Base-by-base conservation (phyloP, 2,329 filamentous ascomycete species). In the Colletotrichum plurivorum region DNA sequence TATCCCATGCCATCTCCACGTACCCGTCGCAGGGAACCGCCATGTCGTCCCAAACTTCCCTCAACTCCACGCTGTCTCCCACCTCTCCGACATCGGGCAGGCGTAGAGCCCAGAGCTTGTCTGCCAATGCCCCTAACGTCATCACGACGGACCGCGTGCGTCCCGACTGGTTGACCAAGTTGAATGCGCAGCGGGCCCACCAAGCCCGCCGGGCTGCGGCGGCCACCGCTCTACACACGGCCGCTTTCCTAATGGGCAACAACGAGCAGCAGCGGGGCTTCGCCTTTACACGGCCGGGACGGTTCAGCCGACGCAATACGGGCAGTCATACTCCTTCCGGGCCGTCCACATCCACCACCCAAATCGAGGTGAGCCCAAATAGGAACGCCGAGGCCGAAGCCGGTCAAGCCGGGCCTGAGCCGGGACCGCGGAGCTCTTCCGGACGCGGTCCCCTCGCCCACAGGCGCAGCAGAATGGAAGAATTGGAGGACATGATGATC, bases 401-500 rank as follows among this genome's bases (percentile, higher is more conserved):
- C 5, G 76, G n/a, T 12, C 55, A 77, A 15, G 72, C 73, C 9
- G 76, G 75, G 3, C 75, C 77, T 4, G 82, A 83, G 5, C 77
- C 79, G 1, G 79, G 76, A 6, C 71, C 77, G 7, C 76, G 79
- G 4, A 71, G 73, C 2, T 76, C 77, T 4, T 76, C 81, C 0
- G 76, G 76, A 1, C 78, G 77, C 3, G 73, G 57, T 5, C 31
- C 69, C 2, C 63, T 71, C 16, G 74, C 74, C 63, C 75, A 75
- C 63, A 75, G 84, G 67, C 79, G 85, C 53, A 78, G 77, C 64
- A 87, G 94, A 36, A 89, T 97, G 77, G 94, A 97, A 22, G 95
- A 98, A 73, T 86, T 98, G 0, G 96, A 99, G 78, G 95, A 97
- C 56, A 93, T 99, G 84, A 99, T 99, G 96, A 94, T 98, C 85